phyloP scores from a whole-genome alignment of 371 early-diverging fungal genomes.

The Sporodiniella umbellata region DNA sequence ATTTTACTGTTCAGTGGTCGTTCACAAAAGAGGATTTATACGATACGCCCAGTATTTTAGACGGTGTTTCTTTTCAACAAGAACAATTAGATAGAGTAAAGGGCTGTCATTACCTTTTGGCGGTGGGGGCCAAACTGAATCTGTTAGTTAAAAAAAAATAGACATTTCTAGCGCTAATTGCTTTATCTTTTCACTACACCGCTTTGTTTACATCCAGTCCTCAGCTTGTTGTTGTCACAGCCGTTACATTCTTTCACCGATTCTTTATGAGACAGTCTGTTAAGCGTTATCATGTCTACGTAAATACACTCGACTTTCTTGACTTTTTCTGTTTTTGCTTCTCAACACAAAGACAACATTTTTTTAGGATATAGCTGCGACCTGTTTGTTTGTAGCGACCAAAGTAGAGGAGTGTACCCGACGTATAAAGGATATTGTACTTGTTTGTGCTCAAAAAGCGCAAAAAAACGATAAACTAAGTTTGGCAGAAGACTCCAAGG shows the following conservation, averaged over 20 bases:
- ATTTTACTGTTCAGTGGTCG: conserved; percentile 52
- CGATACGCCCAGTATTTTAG: conserved; percentile 58
- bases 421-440: conserved; percentile 56
- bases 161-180: no score
- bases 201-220: conserved; percentile 35
- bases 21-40: conserved; percentile 66
- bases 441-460: conserved; percentile 57
- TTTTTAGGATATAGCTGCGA: conserved; percentile 72
- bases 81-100: conserved; percentile 61
- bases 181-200: not conserved
- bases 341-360: no score
- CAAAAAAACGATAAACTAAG: conserved; percentile 53
- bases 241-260: conserved; percentile 73
- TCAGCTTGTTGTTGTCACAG: conserved; percentile 66
- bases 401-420: conserved; percentile 81
- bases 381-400: conserved; percentile 71
- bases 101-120: conserved; percentile 63
- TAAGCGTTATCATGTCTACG: conserved; percentile 58
- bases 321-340: no score
- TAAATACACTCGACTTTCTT: no score
- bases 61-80: conserved; percentile 44
- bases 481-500: conserved; percentile 42
- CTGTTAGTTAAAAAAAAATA: conserved; percentile 37
- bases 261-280: conserved; percentile 81
- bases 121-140: conserved; percentile 61